phyloP scores from a whole-genome alignment of 257 asterid genomes.

The Prunella vulgaris region DNA sequence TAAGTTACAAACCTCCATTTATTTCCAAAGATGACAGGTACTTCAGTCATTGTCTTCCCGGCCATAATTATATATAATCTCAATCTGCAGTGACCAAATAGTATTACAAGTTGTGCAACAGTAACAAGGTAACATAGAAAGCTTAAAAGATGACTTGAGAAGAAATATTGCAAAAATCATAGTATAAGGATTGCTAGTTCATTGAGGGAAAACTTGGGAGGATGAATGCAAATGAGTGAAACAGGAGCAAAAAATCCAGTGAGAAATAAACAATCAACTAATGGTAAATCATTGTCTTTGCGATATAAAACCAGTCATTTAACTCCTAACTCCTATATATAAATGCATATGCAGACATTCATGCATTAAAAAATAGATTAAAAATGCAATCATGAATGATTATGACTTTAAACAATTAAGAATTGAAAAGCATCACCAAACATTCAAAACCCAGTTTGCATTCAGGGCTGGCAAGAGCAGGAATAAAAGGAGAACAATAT shows the following conservation, averaged over 20 bases:
- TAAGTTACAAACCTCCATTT: conserved; percentile 26
- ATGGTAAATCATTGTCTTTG: background rate
- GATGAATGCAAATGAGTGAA: background rate
- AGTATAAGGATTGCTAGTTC: background rate
- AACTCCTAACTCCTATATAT: background rate
- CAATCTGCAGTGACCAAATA: conserved; percentile 53
- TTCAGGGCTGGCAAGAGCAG: background rate
- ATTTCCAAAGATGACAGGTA: conserved; percentile 23
- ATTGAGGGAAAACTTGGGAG: background rate
- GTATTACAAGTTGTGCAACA: background rate
- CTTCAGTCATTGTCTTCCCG: conserved; percentile 59
- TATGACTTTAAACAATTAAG: background rate
- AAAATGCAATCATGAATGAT: background rate
- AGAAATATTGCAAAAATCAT: background rate
- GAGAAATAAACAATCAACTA: conserved; percentile 2
- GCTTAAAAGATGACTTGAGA: background rate
- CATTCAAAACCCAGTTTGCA: background rate
- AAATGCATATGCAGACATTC: background rate
- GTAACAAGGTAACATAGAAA: background rate
- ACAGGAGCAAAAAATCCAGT: background rate
- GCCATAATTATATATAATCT: conserved; percentile 78
- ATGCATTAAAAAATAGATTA: background rate
- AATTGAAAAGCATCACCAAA: background rate
- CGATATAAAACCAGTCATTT: background rate
- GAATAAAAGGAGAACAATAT: background rate